Base-by-base conservation (phyloP, 345 rosid species). In the Schrenkiella parvula region DNA sequence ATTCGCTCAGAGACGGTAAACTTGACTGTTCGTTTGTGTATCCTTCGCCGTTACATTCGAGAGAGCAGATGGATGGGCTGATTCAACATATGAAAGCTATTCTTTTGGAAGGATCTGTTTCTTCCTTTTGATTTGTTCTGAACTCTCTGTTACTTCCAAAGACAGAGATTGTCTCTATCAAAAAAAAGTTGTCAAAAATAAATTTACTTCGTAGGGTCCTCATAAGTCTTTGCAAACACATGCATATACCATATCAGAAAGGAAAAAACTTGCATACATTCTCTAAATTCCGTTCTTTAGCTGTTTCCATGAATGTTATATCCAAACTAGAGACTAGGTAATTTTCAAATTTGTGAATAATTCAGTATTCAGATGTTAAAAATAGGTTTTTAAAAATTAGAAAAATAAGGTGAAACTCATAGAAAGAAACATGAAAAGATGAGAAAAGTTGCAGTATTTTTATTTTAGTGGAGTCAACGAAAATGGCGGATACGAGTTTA, bases 11-110 rank as follows among this genome's bases (percentile, higher is more conserved):
- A 1, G 81, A 88, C 5, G 95, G 96, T 0, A 23, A 43, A 64
- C 37, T 90, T 72, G 92, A 92, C 65, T 85, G 89, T 44, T 59
- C 85, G 0, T 88, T 85, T 47, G 96, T 85, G 66, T 90, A 84
- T 72, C 96, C 95, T 1, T 75, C 81, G 2, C 98, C 96, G 1
- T 55, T 90, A 83, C 95, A 92, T 74, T 87, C 93, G 1, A 86
- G 96, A 79, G 87, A 87, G 42, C 95, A 89, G 66, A 87, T 92
- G 84, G 68, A 66, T 25, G 76, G 56, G 46, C 34, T 92, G 73
- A 53, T 85, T 53, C 84, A 81, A 63, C 48, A 73, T 31, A 82
- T 86, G 86, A 87, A 84, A 80, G 57, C 67, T 21, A 78, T 87
- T 80, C 87, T 88, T 58, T 67, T 75, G 43, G 84, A 68, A 62